These are phyloP conservation scores for Prunus persica DNA, from an alignment of 306 rosid genomes.

Conservation along the genomic window Prunus_persica_NCBIv2 NC_034014.1:26071001-26071500, in stretches of 20 bases:
- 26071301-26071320: too few species aligned
- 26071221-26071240: neutral
- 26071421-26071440: too few species aligned
- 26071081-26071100: neutral
- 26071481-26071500: too few species aligned
- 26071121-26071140: neutral
- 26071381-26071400: neutral
- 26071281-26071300: neutral
- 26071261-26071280: neutral
- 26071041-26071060: too few species aligned
- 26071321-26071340: too few species aligned
- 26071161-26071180: neutral
- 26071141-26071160: neutral
- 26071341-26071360: neutral
- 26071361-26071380: neutral
- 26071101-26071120: neutral
- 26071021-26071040: too few species aligned
- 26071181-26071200: neutral
- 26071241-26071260: neutral
- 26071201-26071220: neutral
- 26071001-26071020: too few species aligned
- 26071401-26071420: too few species aligned
- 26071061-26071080: neutral
- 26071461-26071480: too few species aligned
- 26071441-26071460: too few species aligned